A percentile compares a stretch with the other conserved stretches of the same genome.
These are phyloP conservation scores for Pythium phragmiticola DNA, from an alignment of 352 stramenopile species.

Conservation along the genomic window DNA sequence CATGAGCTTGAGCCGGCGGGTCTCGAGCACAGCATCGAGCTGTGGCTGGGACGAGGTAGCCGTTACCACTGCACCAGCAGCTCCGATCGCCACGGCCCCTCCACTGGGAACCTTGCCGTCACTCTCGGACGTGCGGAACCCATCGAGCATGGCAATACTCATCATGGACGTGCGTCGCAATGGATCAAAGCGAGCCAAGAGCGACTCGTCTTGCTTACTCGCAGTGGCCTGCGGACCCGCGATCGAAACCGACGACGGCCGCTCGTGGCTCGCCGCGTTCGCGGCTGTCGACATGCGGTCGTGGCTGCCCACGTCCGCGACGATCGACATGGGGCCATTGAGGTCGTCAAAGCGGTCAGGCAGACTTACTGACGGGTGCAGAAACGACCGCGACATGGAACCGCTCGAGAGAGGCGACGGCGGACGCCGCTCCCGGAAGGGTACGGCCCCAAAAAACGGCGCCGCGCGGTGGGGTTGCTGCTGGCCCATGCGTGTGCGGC, in stretches of 20 bases:
- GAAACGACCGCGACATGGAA: slow-evolving; percentile 34
- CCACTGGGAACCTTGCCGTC: slow-evolving; percentile 17
- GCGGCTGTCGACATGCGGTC: slow-evolving; percentile 8
- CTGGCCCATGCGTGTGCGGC: neutral
- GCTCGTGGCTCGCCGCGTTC: slow-evolving; percentile 3
- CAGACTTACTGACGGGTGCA: slow-evolving; percentile 32
- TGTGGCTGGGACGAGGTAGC: slow-evolving; percentile 22
- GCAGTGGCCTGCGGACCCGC: neutral
- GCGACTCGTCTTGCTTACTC: neutral
- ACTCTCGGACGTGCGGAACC: slow-evolving; percentile 40
- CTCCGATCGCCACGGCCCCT: neutral
- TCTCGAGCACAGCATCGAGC: slow-evolving; percentile 38
- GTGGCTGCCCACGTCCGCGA: slow-evolving; percentile 44
- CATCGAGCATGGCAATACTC: slow-evolving; percentile 50
- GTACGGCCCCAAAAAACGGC: slow-evolving; percentile 1
- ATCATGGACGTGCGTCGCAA: slow-evolving; percentile 48
- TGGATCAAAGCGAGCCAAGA: neutral
- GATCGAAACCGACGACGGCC: neutral
- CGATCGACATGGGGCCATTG: slow-evolving; percentile 28
- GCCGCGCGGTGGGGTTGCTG: neutral
- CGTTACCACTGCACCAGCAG: no score
- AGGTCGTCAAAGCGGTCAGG: neutral
- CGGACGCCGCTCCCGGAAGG: neutral
- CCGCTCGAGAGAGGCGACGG: slow-evolving; percentile 1
- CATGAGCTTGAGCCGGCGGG: slow-evolving; percentile 47